Conservation (phyloP, 169 alveolate genomes). For the Eimeria zaria region DNA sequence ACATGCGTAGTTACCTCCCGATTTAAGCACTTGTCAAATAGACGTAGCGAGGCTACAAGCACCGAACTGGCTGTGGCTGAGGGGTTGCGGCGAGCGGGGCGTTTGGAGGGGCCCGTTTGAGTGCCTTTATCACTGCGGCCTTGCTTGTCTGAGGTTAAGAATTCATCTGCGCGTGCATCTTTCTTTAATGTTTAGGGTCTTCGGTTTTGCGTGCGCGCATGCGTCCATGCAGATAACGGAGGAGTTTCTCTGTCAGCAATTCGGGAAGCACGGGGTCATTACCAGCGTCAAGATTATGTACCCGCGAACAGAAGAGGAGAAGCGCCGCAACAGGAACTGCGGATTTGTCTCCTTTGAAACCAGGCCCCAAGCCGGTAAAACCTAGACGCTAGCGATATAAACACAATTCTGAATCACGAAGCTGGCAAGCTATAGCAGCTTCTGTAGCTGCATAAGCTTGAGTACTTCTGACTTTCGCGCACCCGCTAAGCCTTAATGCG, state of each 20-base stretch:
- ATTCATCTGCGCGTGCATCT: not conserved
- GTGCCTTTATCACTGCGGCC: not conserved
- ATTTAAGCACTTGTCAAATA: not conserved
- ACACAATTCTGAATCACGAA: not conserved
- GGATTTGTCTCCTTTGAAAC: constrained; percentile 92
- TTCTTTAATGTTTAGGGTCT: not conserved
- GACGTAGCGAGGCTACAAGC: not conserved
- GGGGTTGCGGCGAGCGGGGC: not conserved
- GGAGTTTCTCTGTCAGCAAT: constrained; percentile 90
- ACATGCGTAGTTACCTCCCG: not conserved
- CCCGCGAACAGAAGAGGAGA: constrained; percentile 93
- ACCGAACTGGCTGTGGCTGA: not conserved
- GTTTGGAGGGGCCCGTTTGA: not conserved
- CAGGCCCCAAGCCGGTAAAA: constrained; percentile 85
- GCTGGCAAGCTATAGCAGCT: not conserved
- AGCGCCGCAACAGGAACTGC: constrained; percentile 89
- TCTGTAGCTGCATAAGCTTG: not conserved
- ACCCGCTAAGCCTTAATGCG: not conserved
- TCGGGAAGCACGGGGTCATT: constrained; percentile 92
- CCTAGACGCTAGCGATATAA: not conserved
- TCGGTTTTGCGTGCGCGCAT: not conserved
- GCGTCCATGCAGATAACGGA: constrained; percentile 90
- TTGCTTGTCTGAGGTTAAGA: not conserved
- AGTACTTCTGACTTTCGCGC: not conserved
- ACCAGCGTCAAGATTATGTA: constrained; percentile 93